These are phyloP conservation scores for Trichomonascaceae sp. DNA, from an alignment of 1,139 yeast species.

Conservation along the genomic window DNA sequence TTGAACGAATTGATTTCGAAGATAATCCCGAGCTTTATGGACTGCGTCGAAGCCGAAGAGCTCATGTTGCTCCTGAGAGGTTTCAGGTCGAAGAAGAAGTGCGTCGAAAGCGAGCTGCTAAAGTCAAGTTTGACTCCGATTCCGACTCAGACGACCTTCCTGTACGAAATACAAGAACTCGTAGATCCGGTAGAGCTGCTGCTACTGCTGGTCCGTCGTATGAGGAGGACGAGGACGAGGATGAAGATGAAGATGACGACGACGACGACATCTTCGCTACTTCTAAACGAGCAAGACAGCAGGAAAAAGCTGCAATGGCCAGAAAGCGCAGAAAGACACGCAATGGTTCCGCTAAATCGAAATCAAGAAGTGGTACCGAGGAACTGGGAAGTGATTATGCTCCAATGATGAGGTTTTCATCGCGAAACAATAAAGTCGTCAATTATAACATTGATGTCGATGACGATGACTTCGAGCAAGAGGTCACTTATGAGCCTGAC, in stretches of 20 bases:
- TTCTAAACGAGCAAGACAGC: constrained; percentile 17
- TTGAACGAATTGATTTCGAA: constrained; percentile 20
- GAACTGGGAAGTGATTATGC: constrained; percentile 24
- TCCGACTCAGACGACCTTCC: constrained; percentile 21
- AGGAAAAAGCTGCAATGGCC: constrained; percentile 13
- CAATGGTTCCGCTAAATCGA: constrained; percentile 14
- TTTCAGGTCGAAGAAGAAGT: constrained; percentile 40
- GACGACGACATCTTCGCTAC: constrained; percentile 30
- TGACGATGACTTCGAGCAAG: constrained; percentile 48
- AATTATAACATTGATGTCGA: constrained; percentile 73
- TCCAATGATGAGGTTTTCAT: constrained; percentile 56
- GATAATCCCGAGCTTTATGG: constrained; percentile 85
- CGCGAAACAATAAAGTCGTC: constrained; percentile 63
- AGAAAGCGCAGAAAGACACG: constrained; percentile 23
- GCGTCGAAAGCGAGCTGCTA: constrained; percentile 10
- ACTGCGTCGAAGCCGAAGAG: constrained; percentile 77
- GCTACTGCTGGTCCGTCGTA: constrained; percentile 11
- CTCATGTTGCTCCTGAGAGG: constrained; percentile 46
- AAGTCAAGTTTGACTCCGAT: constrained; percentile 18
- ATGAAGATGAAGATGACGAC: constrained; percentile 31
- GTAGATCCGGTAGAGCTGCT: constrained; percentile 11
- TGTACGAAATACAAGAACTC: constrained; percentile 11
- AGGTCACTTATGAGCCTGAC: constrained; percentile 21
- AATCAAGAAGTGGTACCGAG: constrained; percentile 8
- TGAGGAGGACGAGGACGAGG: constrained; percentile 22